Evolutionary conservation across 768 basidiomycete species (phyloP).

Genomic region (Lyophyllum atratum): DNA sequence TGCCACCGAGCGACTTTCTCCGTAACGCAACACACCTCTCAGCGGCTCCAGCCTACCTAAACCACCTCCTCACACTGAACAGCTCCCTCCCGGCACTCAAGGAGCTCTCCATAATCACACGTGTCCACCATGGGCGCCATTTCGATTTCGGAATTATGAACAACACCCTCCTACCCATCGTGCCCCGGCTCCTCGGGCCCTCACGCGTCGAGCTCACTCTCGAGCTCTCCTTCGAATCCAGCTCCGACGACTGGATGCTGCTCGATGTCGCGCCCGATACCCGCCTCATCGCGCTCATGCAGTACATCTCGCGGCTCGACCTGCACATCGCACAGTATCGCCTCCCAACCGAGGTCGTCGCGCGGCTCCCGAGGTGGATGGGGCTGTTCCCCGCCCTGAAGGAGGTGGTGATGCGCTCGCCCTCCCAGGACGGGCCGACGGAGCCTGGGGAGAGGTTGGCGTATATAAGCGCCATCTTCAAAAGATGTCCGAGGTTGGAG

Average conservation of each 20-base stretch:
- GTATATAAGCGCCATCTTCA: slow-evolving; percentile 7
- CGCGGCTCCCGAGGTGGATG: slow-evolving; percentile 22
- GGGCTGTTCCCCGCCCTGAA: slow-evolving; percentile 17
- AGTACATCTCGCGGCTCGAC: slow-evolving; percentile 19
- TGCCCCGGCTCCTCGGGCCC: background rate
- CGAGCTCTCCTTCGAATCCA: slow-evolving; percentile 11
- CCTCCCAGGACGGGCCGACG: slow-evolving; percentile 14
- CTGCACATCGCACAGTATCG: slow-evolving; percentile 22
- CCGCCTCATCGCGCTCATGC: background rate
- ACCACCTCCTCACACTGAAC: slow-evolving; percentile 1
- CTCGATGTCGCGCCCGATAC: background rate
- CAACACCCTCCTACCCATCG: slow-evolving; percentile 1
- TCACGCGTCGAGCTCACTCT: background rate
- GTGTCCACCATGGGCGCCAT: slow-evolving; percentile 1
- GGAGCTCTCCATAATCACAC: slow-evolving; percentile 3
- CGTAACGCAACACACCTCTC: slow-evolving; percentile 10
- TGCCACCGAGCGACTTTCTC: background rate
- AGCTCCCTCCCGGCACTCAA: slow-evolving; percentile 1
- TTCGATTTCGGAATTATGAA: slow-evolving; percentile 6
- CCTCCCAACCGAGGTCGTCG: slow-evolving; percentile 17
- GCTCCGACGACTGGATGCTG: slow-evolving; percentile 8
- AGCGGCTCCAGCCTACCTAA: slow-evolving; percentile 1
- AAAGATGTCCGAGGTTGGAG: slow-evolving; percentile 2
- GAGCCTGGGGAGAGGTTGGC: background rate
- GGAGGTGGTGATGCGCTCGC: slow-evolving; percentile 13